Conservation (phyloP, 345 rosid species). For the Gossypium mustelinum region DNA sequence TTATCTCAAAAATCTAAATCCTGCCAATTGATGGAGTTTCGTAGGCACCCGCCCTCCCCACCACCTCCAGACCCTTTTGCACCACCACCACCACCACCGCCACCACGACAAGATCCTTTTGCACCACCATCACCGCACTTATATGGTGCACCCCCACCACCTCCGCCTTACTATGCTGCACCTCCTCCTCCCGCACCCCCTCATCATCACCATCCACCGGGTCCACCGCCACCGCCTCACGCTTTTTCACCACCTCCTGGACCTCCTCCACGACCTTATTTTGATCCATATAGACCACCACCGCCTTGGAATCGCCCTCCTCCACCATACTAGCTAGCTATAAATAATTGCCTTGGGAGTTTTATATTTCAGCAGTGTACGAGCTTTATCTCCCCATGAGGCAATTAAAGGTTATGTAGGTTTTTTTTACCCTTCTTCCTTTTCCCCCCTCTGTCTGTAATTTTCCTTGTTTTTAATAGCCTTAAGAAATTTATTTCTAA, state of each 20-base stretch:
- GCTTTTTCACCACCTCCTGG: conserved; percentile 11
- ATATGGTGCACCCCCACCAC: conserved; percentile 1
- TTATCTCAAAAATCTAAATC: background rate
- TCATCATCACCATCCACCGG: conserved; percentile 5
- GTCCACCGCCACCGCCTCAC: background rate
- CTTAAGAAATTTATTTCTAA: too few species aligned
- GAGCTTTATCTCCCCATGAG: background rate
- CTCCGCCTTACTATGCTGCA: background rate
- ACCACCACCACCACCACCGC: background rate
- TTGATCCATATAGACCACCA: conserved; percentile 9
- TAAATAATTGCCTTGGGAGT: background rate
- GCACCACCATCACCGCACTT: background rate
- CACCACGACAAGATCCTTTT: background rate
- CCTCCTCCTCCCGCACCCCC: background rate
- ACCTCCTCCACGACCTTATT: conserved; percentile 9
- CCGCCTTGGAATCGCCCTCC: conserved; percentile 7
- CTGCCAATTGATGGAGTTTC: background rate
- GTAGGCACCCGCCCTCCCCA: conserved; percentile 9
- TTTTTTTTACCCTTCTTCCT: background rate
- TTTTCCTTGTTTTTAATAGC: background rate
- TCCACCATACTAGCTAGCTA: conserved; percentile 8
- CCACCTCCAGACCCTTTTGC: conserved; percentile 2
- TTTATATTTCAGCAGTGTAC: too few species aligned
- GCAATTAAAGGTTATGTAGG: background rate
- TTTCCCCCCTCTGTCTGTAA: background rate